Evolutionary conservation across 345 rosid species (phyloP), one percentile per base, ranked within the genome.

Genomic region (rapeseed (Brassica napus)): DNA sequence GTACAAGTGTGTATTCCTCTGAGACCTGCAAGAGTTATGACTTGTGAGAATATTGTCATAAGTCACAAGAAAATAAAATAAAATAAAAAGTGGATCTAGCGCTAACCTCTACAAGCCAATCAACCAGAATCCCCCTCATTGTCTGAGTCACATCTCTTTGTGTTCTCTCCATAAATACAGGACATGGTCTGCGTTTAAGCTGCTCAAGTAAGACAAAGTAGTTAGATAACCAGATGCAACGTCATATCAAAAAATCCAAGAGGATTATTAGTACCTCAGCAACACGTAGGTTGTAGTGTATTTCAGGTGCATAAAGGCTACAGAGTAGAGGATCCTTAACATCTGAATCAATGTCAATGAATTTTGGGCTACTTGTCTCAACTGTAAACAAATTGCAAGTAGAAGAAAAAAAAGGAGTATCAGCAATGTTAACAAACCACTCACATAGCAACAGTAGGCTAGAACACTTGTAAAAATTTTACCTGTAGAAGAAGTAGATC

Each of bases 91-190:
- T 12, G 24, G 16, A 55, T 65, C 28, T 37, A 10, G 16, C 5
- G 10, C 81, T 69, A 76, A 92, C 98, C 98, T 95, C 99, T 21
- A 95, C 96, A 84, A 95, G 99, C 99, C 99, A 95, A 83, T 95
- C 97, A 73, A 95, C 86, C 37, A 95, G 74, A 75, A 95, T 93
- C 49, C 90, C 97, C 5, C 99, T 81, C 99, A 95, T 95, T 76
- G 85, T 87, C 65, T 88, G 89, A 77, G 94, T 90, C 64, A 95
- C 86, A 72, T 95, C 98, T 44, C 57, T 86, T 79, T 94, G 97
- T 15, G 75, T 73, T 30, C 68, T 86, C 83, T 92, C 94, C 95
- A 94, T 91, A 80, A 78, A 92, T 77, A 68, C 77, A 31, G 89
- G 78, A 61, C 21, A 34, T 21, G 95, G 92, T 82, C 94, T 88